Conservation (phyloP, 2,329 filamentous ascomycete species). For the Didymella segeticola region DNA sequence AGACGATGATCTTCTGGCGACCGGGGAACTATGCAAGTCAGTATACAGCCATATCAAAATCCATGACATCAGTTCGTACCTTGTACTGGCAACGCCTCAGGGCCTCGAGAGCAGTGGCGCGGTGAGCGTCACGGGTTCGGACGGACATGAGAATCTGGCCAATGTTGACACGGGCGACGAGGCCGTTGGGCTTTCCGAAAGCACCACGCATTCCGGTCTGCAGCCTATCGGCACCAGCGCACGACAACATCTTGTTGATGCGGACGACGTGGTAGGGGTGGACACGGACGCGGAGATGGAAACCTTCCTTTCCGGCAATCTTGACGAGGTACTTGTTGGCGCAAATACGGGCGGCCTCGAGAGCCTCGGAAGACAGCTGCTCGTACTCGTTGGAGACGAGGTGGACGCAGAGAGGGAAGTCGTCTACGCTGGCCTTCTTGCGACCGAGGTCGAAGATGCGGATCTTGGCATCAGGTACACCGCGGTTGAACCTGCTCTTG, state of each 20-base stretch:
- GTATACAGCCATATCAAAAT: neutral
- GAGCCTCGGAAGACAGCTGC: slow-evolving; percentile 98
- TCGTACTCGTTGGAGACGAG: slow-evolving; percentile 99
- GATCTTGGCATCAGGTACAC: slow-evolving; percentile 83
- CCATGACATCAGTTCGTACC: slow-evolving; percentile 44
- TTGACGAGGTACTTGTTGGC: slow-evolving; percentile 95
- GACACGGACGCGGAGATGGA: slow-evolving; percentile 77
- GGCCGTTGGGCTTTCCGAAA: slow-evolving; percentile 99
- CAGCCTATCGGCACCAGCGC: slow-evolving; percentile 99
- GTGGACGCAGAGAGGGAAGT: slow-evolving; percentile 98
- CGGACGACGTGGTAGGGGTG: slow-evolving; percentile 99
- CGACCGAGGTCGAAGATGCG: slow-evolving; percentile 99
- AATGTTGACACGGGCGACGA: slow-evolving; percentile 99
- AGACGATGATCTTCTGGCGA: slow-evolving; percentile 99
- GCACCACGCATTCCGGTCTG: slow-evolving; percentile 99
- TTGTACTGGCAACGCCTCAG: slow-evolving; percentile 99
- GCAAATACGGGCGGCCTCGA: slow-evolving; percentile 99
- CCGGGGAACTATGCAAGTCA: slow-evolving; percentile 78
- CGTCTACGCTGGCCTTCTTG: slow-evolving; percentile 98
- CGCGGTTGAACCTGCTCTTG: slow-evolving; percentile 99
- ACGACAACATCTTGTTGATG: slow-evolving; percentile 99
- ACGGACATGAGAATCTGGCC: slow-evolving; percentile 98
- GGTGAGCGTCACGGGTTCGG: slow-evolving; percentile 95
- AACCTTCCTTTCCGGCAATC: slow-evolving; percentile 73
- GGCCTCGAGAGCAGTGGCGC: slow-evolving; percentile 93